phyloP scores from a whole-genome alignment of 345 rosid genomes.

The Kernera saxatilis region DNA sequence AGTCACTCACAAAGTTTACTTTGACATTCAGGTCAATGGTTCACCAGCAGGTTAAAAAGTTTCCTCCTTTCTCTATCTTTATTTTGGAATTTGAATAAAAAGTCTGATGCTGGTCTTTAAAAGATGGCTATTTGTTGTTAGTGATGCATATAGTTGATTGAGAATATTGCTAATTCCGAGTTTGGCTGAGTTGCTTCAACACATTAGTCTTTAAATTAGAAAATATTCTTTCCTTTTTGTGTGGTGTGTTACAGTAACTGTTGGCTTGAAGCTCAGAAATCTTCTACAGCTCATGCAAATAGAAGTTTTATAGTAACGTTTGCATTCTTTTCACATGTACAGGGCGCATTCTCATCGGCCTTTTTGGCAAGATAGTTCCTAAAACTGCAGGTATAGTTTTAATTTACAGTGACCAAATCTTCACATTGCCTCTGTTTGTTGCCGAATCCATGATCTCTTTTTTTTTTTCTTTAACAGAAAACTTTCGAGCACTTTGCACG shows the following conservation, averaged over 20 bases:
- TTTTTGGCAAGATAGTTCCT: slow-evolving; percentile 87
- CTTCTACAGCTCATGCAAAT: neutral
- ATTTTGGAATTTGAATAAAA: neutral
- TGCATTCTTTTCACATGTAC: slow-evolving; percentile 19
- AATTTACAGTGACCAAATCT: neutral
- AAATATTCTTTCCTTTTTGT: neutral
- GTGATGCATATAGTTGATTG: neutral
- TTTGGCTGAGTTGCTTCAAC: neutral
- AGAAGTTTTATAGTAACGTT: slow-evolving; percentile 5
- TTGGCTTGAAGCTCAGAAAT: neutral
- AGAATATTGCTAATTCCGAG: neutral
- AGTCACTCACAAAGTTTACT: slow-evolving; percentile 82
- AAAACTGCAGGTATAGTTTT: slow-evolving; percentile 62
- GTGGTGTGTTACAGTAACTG: neutral
- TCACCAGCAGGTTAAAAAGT: slow-evolving; percentile 55
- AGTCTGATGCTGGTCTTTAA: neutral
- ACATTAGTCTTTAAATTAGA: neutral
- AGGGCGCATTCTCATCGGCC: slow-evolving; percentile 85
- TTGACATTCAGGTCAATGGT: slow-evolving; percentile 85
- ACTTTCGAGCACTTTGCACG: slow-evolving; percentile 94
- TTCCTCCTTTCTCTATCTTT: neutral
- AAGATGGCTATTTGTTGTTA: neutral
- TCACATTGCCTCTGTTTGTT: neutral
- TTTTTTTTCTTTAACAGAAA: slow-evolving; percentile 54
- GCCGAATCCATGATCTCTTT: slow-evolving; percentile 4